Evolutionary conservation across 306 rosid species (phyloP), one percentile per base, ranked within the genome.

Genomic region (Trichosanthes cucumerina): DNA sequence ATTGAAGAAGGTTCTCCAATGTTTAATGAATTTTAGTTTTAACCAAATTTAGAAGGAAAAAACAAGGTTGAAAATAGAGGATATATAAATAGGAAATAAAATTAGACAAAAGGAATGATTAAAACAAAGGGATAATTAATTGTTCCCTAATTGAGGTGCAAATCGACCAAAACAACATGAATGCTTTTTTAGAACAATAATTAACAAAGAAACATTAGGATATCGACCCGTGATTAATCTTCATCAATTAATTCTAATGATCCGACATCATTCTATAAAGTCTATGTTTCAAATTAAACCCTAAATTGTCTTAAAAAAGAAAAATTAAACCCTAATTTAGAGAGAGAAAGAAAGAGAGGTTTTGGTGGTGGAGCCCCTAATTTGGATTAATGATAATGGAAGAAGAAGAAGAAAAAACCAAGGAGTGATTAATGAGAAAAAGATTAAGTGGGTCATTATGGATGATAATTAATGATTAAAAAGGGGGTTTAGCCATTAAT

Each of bases 381-480:
- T 39, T 19, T 39, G 43, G 59, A 72, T 47, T 73, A 73, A 73
- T 73, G 24, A 72, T 47, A 31, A 34, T 13, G 58, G 23, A 52
- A 52, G 23, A 44, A 13, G 36, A 36, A 13, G 36, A 36, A 62
- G 38, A 60, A 66, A 31, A 68, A 68, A 39, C 39, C 34, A 39
- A 47, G 41, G 77, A 72, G 77, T 72, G 77, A 47, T 26, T 72
- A 70, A 70, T 44, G 38, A 70, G 34, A 44, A 46, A 46, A 28
- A 28, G 21, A 44, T 13, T 31, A 14, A 74, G 39, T 31, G 78
- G 62, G 78, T 31, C 62, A 49, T 73, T 73, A 73, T 26, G 6
- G 24, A 73, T 73, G 60, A 73, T 49, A 73, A 74, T 74, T 74
- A 74, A 50, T 73, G 60, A 73, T 49, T 72, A 28, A 50, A 50